Conservation (phyloP, 1,284 basidiomycete species). For the Trichosporon coremiiforme region DNA sequence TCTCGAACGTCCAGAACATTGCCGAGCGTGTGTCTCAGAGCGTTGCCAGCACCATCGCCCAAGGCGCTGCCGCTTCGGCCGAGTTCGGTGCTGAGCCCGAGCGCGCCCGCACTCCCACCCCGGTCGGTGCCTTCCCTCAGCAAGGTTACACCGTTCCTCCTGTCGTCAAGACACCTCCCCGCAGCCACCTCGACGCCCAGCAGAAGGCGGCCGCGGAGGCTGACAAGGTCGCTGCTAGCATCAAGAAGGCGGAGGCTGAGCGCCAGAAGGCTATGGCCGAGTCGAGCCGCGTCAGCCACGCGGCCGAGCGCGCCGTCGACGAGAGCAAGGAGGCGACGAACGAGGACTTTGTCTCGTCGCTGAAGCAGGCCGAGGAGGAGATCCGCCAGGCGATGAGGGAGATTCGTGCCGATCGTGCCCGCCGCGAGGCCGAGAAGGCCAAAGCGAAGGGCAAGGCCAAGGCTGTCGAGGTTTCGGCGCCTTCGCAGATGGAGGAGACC, state of each 20-base stretch:
- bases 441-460: constrained; percentile 18
- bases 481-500: neutral
- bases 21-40: constrained; percentile 13
- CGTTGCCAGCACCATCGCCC: neutral
- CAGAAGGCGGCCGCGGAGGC: neutral
- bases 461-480: neutral
- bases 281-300: constrained; percentile 1
- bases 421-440: constrained; percentile 9
- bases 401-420: neutral
- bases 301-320: constrained; percentile 16
- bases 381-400: constrained; percentile 10
- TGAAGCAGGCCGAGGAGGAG: constrained; percentile 1
- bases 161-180: neutral
- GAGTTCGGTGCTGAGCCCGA: neutral
- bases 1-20: constrained; percentile 18
- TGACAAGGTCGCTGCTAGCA: neutral
- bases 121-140: constrained; percentile 23
- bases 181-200: neutral
- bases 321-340: neutral
- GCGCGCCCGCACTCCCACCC: constrained; percentile 21
- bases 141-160: neutral
- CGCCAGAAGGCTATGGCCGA: constrained; percentile 3
- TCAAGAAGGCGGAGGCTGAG: constrained; percentile 9
- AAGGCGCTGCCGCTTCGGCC: constrained; percentile 13
- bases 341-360: constrained; percentile 3